Base-by-base conservation (phyloP, 345 rosid species). In the Citrus glauca region DNA sequence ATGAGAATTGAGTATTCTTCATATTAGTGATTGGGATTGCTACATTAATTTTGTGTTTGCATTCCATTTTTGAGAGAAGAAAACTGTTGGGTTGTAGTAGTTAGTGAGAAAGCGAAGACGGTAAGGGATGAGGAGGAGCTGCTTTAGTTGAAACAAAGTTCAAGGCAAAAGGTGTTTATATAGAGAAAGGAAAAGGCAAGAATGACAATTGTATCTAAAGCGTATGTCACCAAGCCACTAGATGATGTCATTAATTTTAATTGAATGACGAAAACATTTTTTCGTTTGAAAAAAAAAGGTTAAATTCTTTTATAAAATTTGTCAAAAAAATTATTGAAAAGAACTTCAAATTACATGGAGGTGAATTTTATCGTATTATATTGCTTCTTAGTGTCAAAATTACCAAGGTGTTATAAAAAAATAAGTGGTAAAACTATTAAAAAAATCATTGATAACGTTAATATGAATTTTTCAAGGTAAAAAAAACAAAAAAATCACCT, bases 21-120 rank as follows among this genome's bases (percentile, higher is more conserved):
- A 42, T 42, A 42, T 25, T 28, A 4, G 74, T 19, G 40, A 61
- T 57, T 27, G 86, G 81, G 4, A 66, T n/a, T 13, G 55, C 28
- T 0, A 61, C 7, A 28, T 72, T 28, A 45, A 56, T 62, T 60
- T 78, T 78, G 14, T 71, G 80, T 25, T 11, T 20, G 70, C 32
- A 73, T 25, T 76, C 84, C 86, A 86, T 84, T 20, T 30, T 57
- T 14, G 64, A 35, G 50, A 76, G 65, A 68, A 61, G 50, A 35
- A 53, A 17, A 5, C 22, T 53, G 32, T n/a, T 27, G 30, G 11
- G 38, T 10, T 27, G 72, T 3, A 50, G 27, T 33, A 37, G 59
- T 10, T 56, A 59, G 77, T 74, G 77, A 42, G 69, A 74, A 40
- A 62, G 38, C 57, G 9, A 42, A 62, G 24, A 37, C 17, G 20